Evolutionary conservation across 2,329 filamentous ascomycete species (phyloP), one percentile per base, ranked within the genome.

Genomic region (Ophiocordyceps camponoti-saundersi): DNA sequence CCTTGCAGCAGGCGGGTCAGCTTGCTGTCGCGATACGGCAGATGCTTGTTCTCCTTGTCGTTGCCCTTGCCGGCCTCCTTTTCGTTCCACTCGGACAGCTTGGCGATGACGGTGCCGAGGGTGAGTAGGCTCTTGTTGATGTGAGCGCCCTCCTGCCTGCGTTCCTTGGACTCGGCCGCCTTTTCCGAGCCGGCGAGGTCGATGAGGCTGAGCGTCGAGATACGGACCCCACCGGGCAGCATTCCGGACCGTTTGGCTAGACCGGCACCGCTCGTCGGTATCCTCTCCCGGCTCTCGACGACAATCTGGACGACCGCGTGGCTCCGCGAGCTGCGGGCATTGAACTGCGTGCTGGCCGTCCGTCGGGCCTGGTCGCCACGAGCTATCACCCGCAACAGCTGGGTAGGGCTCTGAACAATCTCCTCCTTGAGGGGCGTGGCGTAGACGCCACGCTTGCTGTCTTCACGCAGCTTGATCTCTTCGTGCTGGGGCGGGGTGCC

Each of bases 261-360:
- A 26, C 23, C 51, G 2, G 62, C 52, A 7, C 65, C 69, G 11
- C 73, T 71, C 1, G 72, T 72, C 0, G 85, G 79, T 41, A 82
- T 77, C 44, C 92, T 83, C 63, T 95, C 90, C 62, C 92, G 78
- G 60, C 89, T 95, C 63, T 98, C 92, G 13, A 98, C 92, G 2
- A 98, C 90, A 55, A 98, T 98, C 63, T 98, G 92, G 36, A 98
- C 92, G 20, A 98, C 92, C 0, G 92, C 92, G 59, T 98, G 92
- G 75, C 88, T 95, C 66, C 92, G 86, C 44, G 92, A 98, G 68
- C 90, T 96, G 55, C 90, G 80, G 20, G 89, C 78, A 59, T 98
- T 98, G 73, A 93, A 98, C 58, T 98, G 92, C 0, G 92, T 98
- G 61, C 89, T 95, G 48, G 87, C 87, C 1, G 88, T 93, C 56